These are phyloP conservation scores for Lagenaria siceraria DNA, from an alignment of 306 rosid genomes.

Conservation along the genomic window DNA sequence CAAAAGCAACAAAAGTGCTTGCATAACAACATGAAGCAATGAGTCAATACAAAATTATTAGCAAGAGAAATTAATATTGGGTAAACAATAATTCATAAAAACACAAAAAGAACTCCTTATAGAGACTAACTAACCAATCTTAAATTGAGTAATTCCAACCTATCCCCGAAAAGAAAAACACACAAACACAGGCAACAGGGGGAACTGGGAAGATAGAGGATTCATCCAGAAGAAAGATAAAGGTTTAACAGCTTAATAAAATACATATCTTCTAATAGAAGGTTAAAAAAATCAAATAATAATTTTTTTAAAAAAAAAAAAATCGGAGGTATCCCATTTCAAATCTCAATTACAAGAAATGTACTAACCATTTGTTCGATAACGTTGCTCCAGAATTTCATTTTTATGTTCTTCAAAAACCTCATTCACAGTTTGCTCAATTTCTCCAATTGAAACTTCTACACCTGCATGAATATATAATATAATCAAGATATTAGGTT, in stretches of 20 bases:
- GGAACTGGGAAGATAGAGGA: background rate
- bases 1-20: too few relatives aligned
- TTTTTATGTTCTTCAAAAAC: slow-evolving; percentile 65
- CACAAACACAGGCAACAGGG: background rate
- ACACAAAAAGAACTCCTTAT: background rate
- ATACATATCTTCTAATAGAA: background rate
- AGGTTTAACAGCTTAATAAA: background rate
- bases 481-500: background rate
- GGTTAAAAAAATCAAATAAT: background rate
- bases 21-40: background rate
- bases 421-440: slow-evolving; percentile 39
- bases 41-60: background rate
- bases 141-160: background rate
- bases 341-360: background rate
- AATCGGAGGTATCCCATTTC: background rate
- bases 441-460: slow-evolving; percentile 73
- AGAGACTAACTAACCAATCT: background rate
- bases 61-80: background rate
- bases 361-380: slow-evolving; percentile 53
- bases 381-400: slow-evolving; percentile 59
- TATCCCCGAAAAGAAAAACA: background rate
- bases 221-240: background rate
- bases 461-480: slow-evolving; percentile 39
- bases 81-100: background rate
- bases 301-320: too few relatives aligned